These are phyloP conservation scores for Colletotrichum costaricense DNA, from an alignment of 2,329 filamentous ascomycete genomes.

Conservation along the genomic window DNA sequence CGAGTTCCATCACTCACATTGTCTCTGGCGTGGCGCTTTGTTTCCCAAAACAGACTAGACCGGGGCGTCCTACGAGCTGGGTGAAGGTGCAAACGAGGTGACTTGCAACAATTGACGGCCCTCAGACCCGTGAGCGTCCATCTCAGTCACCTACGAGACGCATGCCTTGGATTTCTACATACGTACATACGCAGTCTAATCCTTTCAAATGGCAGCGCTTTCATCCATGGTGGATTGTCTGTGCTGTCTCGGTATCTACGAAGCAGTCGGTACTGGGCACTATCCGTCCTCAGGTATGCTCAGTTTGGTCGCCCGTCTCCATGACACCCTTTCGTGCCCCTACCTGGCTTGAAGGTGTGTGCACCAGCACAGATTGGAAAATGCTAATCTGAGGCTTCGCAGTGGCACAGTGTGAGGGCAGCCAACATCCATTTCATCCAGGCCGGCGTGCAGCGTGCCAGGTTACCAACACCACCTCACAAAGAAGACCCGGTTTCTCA, in stretches of 20 bases:
- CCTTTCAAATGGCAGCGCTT: not conserved
- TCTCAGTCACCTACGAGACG: slow-evolving; percentile 6
- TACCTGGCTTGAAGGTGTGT: not conserved
- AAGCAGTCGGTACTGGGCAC: too few relatives aligned
- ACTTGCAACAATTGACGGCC: slow-evolving; percentile 7
- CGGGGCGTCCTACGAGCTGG: not conserved
- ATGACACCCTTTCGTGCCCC: not conserved
- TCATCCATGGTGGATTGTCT: not conserved
- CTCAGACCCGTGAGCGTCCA: slow-evolving; percentile 15
- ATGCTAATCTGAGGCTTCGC: slow-evolving; percentile 17
- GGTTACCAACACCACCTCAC: not conserved
- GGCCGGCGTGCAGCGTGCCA: not conserved
- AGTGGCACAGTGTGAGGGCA: slow-evolving; percentile 28
- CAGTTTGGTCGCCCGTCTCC: not conserved
- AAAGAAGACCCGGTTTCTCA: not conserved
- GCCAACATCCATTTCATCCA: slow-evolving; percentile 5
- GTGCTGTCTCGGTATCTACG: not conserved
- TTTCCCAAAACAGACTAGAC: slow-evolving; percentile 1
- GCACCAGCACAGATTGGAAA: slow-evolving; percentile 13
- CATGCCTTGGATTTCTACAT: not conserved
- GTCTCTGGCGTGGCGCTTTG: not conserved
- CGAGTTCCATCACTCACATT: slow-evolving; percentile 17
- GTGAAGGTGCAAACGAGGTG: slow-evolving; percentile 8
- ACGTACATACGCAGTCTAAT: not conserved
- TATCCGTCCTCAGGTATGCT: not conserved